Evolutionary conservation across 495 filamentous ascomycete genomes (phyloP).

Genomic region (Aspergillus diversus): DNA sequence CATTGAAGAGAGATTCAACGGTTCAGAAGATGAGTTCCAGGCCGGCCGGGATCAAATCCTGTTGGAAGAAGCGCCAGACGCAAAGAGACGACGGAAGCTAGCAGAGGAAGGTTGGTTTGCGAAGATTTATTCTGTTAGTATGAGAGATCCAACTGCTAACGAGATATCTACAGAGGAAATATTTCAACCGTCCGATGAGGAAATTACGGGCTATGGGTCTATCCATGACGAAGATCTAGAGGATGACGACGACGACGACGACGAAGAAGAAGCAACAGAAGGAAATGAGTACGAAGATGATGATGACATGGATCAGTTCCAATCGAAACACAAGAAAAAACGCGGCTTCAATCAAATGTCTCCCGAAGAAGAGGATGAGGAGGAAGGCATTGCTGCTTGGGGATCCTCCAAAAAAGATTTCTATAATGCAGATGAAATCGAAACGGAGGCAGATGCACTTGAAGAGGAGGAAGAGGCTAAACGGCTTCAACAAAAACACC

Average conservation of each 20-base stretch:
- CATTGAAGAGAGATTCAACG: constrained; percentile 82
- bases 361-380: constrained; percentile 53
- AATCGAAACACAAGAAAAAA: constrained; percentile 29
- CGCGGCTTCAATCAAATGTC: constrained; percentile 27
- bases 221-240: constrained; percentile 55
- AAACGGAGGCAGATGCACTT: constrained; percentile 88
- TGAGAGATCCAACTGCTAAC: constrained; percentile 22
- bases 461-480: constrained; percentile 91
- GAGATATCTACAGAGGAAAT: constrained; percentile 50
- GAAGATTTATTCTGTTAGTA: neutral
- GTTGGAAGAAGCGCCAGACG: constrained; percentile 76
- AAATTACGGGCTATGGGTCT: constrained; percentile 70
- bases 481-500: constrained; percentile 84
- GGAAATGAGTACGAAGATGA: constrained; percentile 42
- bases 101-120: constrained; percentile 60
- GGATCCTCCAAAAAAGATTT: constrained; percentile 87
- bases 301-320: constrained; percentile 32
- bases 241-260: constrained; percentile 54
- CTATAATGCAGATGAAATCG: constrained; percentile 87
- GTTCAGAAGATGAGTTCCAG: constrained; percentile 92
- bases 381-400: constrained; percentile 80
- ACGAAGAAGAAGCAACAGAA: constrained; percentile 20
- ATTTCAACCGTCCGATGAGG: constrained; percentile 81
- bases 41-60: constrained; percentile 80
- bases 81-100: constrained; percentile 71